These are phyloP conservation scores for Phytophthora uliginosa DNA, from an alignment of 352 stramenopile genomes.

Conservation along the genomic window DNA sequence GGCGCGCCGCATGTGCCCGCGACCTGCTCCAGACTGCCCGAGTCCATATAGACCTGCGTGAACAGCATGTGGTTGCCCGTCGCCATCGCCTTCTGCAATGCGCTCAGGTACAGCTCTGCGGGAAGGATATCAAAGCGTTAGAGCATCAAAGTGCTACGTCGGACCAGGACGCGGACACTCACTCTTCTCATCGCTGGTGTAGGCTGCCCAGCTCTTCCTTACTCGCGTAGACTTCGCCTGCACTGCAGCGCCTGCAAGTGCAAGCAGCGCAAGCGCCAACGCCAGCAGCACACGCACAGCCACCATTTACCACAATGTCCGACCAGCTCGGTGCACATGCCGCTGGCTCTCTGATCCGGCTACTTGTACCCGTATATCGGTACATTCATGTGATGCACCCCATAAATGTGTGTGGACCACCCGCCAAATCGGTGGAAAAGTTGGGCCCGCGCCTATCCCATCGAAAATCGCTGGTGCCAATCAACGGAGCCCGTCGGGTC, in stretches of 20 bases:
- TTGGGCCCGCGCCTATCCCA: neutral
- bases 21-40: conserved; percentile 42
- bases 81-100: conserved; percentile 62
- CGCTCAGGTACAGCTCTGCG: conserved; percentile 55
- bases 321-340: neutral
- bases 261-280: conserved; percentile 22
- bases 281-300: conserved; percentile 19
- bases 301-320: neutral
- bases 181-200: conserved; percentile 47
- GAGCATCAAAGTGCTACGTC: neutral
- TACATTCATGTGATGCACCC: conserved; percentile 13
- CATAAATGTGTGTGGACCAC: neutral
- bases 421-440: conserved; percentile 4
- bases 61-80: conserved; percentile 63
- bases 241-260: neutral
- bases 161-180: neutral
- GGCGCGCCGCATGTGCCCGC: conserved; percentile 59
- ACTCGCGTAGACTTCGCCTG: conserved; percentile 27
- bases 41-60: conserved; percentile 67
- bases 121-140: neutral
- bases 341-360: conserved; percentile 29
- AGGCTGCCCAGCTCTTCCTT: conserved; percentile 44
- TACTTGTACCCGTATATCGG: conserved; percentile 13
- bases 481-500: conserved; percentile 2
- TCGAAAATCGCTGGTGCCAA: conserved; percentile 36